Percentiles rank a stretch among this genome's conserved stretches.
phyloP scores from a whole-genome alignment of 768 basidiomycete species.

The Hortiboletus flavorubellus region DNA sequence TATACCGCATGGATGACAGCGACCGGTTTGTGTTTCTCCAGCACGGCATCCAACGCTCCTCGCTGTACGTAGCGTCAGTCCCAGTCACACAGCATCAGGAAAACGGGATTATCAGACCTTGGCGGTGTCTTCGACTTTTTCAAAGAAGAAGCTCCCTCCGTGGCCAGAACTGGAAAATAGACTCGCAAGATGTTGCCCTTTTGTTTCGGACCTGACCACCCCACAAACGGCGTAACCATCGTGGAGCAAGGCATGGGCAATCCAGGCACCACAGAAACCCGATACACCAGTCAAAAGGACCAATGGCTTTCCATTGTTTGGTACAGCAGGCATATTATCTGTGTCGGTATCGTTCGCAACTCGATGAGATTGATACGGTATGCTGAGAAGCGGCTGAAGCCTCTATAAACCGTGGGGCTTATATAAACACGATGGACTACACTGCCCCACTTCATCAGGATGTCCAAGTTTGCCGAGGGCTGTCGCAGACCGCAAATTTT shows the following conservation, averaged over 20 bases:
- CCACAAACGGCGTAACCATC: neutral
- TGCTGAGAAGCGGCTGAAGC: neutral
- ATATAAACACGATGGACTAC: neutral
- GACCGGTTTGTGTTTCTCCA: neutral
- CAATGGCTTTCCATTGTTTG: neutral
- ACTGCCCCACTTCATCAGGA: neutral
- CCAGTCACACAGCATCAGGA: neutral
- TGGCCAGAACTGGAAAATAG: neutral
- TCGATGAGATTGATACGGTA: neutral
- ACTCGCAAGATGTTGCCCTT: neutral
- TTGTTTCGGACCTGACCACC: neutral
- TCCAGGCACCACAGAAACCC: neutral
- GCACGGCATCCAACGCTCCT: neutral
- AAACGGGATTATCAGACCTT: neutral
- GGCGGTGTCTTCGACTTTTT: neutral
- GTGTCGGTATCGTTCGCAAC: neutral
- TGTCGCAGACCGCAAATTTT: no score
- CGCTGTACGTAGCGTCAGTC: neutral
- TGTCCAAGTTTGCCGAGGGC: no score
- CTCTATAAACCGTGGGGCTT: neutral
- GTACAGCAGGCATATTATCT: neutral
- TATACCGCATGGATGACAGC: neutral
- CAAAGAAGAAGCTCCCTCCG: neutral
- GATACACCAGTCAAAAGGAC: neutral
- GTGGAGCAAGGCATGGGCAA: neutral